Conservation (phyloP, 140 eudicot species). For the Anethum foeniculum region DNA sequence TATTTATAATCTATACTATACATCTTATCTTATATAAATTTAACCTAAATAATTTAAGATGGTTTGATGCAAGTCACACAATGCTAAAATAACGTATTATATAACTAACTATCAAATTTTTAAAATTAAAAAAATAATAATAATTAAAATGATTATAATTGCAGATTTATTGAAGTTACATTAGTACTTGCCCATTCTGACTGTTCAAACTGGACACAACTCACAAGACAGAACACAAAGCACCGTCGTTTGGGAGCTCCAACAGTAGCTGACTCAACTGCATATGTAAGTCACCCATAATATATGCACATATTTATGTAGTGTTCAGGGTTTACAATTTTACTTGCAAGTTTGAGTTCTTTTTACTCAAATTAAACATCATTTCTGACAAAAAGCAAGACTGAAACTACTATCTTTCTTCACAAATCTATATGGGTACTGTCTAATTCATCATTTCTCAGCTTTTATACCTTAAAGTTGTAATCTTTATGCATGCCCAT, state of each 20-base stretch:
- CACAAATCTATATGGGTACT: background rate
- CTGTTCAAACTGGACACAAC: background rate
- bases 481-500: background rate
- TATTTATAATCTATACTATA: too few species aligned
- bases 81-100: too few species aligned
- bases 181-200: background rate
- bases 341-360: background rate
- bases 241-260: background rate
- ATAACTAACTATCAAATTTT: too few species aligned
- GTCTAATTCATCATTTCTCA: slow-evolving; percentile 1
- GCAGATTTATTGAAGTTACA: too few species aligned
- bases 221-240: background rate
- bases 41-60: too few species aligned
- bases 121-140: too few species aligned
- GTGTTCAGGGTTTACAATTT: background rate
- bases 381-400: background rate
- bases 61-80: too few species aligned
- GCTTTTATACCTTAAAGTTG: background rate
- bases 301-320: too few species aligned
- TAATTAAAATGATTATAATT: too few species aligned
- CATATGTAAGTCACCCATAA: background rate
- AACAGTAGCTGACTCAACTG: background rate
- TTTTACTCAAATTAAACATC: background rate
- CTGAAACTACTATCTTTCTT: background rate
- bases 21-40: too few species aligned